A percentile compares a stretch with the other conserved stretches of the same genome.
Evolutionary conservation across 2,329 filamentous ascomycete genomes (phyloP).

Genomic region (Neoascochyta sp.): DNA sequence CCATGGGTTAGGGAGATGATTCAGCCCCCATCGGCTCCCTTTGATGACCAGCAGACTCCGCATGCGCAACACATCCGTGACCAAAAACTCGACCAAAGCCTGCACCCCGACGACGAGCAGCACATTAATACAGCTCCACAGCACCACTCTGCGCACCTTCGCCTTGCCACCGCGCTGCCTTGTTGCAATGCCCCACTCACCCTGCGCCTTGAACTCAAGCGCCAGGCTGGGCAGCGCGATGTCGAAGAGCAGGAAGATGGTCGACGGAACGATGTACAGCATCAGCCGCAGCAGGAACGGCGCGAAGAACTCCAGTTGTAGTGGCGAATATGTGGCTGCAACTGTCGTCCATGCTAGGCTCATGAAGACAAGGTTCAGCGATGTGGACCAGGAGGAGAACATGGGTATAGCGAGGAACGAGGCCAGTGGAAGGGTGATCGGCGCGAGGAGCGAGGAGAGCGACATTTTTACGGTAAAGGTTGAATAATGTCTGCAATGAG

Average conservation of each 20-base stretch:
- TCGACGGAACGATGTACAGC: conserved; percentile 70
- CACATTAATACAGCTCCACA: conserved; percentile 56
- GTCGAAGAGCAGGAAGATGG: conserved; percentile 72
- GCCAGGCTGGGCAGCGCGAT: conserved; percentile 65
- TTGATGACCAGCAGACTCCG: conserved; percentile 59
- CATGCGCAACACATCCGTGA: conserved; percentile 52
- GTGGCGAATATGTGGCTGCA: conserved; percentile 69
- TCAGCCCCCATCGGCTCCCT: conserved; percentile 56
- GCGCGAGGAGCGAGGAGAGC: conserved; percentile 25
- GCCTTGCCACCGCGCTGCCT: conserved; percentile 39
- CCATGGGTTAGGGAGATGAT: conserved; percentile 62
- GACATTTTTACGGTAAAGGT: conserved; percentile 27
- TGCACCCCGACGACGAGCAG: conserved; percentile 54
- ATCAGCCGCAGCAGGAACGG: conserved; percentile 63
- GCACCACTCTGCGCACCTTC: conserved; percentile 49
- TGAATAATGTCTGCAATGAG: too few species aligned
- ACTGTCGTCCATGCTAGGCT: conserved; percentile 87
- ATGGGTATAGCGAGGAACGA: conserved; percentile 70
- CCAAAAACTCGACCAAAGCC: conserved; percentile 51
- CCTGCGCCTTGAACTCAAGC: conserved; percentile 65
- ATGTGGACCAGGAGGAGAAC: conserved; percentile 71
- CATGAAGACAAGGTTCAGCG: conserved; percentile 81
- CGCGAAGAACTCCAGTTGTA: conserved; percentile 71
- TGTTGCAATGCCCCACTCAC: conserved; percentile 48
- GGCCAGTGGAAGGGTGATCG: conserved; percentile 42